Evolutionary conservation across 176 grass and related monocot species (phyloP), one percentile per base, ranked within the genome.

Genomic region (Phoenix dactylifera): DNA sequence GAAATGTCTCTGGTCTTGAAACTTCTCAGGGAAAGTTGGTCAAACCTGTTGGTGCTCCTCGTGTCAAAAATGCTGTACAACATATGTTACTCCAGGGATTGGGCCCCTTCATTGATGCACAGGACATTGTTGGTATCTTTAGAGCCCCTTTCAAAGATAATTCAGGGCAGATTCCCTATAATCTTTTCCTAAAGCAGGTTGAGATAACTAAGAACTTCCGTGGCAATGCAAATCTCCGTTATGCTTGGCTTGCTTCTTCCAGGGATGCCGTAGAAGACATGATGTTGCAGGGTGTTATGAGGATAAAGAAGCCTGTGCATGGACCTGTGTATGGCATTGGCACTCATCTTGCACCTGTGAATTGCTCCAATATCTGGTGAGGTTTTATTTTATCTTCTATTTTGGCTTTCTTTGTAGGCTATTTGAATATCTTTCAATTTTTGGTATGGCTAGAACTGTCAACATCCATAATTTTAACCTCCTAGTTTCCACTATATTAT

Each of bases 161-260:
- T 58, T 26, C 24, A 28, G 72, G 63, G 55, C 65, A 82, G 68
- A 60, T 65, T 49, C 78, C 88, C 49, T 98, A 74, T 76, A 62
- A 69, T 58, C 24, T 85, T 64, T 88, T 89, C 67, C 66, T 76
- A 72, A 83, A 88, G 56, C 84, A 92, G 65, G 76, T 72, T 16
- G 76, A 89, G 32, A 16, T 26, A 30, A 83, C 82, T 25, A 80
- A 57, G 67, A 62, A 22, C 57, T 44, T n/a, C 26, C 78, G 79
- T 73, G 87, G 82, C 50, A 92, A 76, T 48, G 87, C 93, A 59
- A 98, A 98, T 79, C 82, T 98, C 26, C 88, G 84, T 55, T 98
- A 98, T 68, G 93, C 88, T 22, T 98, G 93, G 93, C 77, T 92
- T 67, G 32, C 93, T 71, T 88, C 83, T 68, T 80, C 93, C 23